Conservation (phyloP, 2,329 filamentous ascomycete species). For the Aphanocladium album region DNA sequence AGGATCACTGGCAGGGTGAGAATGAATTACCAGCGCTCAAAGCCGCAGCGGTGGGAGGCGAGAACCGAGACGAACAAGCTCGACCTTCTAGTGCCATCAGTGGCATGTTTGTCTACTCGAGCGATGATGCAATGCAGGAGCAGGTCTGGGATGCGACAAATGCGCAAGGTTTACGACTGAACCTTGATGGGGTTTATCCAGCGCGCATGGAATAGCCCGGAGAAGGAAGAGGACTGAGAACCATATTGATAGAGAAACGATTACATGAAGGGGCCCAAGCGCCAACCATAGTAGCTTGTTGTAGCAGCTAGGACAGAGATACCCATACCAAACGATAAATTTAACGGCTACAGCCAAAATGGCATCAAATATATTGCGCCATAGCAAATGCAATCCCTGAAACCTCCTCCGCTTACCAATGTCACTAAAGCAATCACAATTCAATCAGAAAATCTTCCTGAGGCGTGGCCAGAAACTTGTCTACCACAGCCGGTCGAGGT, state of each 20-base stretch:
- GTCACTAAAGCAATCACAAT: neutral
- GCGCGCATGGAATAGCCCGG: neutral
- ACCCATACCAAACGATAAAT: neutral
- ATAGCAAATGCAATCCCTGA: neutral
- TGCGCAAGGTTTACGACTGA: neutral
- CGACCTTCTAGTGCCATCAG: neutral
- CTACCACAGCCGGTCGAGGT: neutral
- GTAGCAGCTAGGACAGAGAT: neutral
- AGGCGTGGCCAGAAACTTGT: neutral
- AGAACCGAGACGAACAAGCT: neutral
- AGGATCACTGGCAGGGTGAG: too few relatives aligned
- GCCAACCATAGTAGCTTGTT: too few relatives aligned
- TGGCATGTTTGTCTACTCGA: constrained; percentile 9
- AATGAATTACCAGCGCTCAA: too few relatives aligned
- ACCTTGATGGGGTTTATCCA: neutral
- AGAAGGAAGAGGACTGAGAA: neutral
- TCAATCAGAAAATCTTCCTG: neutral
- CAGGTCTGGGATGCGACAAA: constrained; percentile 1
- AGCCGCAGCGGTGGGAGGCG: too few relatives aligned
- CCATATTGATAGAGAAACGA: neutral
- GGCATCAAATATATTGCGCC: neutral
- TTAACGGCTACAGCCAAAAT: neutral
- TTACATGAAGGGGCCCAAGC: neutral
- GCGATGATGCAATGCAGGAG: constrained; percentile 1
- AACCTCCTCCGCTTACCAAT: too few relatives aligned